Percentiles rank a stretch among this genome's conserved stretches.
Evolutionary conservation across 768 basidiomycete species (phyloP).

Genomic region (Suillus tomentosus): DNA sequence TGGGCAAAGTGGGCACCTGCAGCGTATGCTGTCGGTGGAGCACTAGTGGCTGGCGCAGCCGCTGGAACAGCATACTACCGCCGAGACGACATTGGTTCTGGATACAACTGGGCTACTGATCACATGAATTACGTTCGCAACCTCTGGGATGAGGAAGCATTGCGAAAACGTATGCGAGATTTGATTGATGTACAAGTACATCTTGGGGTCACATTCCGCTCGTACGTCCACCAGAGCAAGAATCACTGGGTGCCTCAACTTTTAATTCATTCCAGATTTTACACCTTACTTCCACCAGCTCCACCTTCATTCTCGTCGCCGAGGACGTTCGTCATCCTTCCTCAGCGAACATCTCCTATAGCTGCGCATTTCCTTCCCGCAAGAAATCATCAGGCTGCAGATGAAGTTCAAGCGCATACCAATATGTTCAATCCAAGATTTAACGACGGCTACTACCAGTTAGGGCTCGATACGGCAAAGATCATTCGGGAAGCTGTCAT

Average conservation of each 20-base stretch:
- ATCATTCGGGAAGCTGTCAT: constrained; percentile 60
- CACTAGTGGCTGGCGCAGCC: constrained; percentile 78
- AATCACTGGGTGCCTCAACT: constrained; percentile 7
- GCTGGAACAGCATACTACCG: constrained; percentile 84
- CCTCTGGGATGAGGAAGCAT: constrained; percentile 75
- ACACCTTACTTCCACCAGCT: constrained; percentile 72
- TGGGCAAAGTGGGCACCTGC: constrained; percentile 73
- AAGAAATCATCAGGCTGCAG: constrained; percentile 64
- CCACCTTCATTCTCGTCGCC: constrained; percentile 55
- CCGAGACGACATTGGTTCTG: constrained; percentile 69
- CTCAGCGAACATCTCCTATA: constrained; percentile 48
- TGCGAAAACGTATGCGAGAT: constrained; percentile 61
- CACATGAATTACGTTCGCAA: constrained; percentile 89
- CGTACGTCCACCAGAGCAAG: constrained; percentile 46
- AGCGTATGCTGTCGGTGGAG: constrained; percentile 71
- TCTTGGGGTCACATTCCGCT: constrained; percentile 69
- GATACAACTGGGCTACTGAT: constrained; percentile 77
- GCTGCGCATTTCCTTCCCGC: constrained; percentile 61
- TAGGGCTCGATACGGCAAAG: constrained; percentile 70
- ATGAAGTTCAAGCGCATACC: constrained; percentile 85
- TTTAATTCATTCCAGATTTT: constrained; percentile 56
- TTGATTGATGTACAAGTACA: constrained; percentile 62
- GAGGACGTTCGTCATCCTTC: constrained; percentile 81
- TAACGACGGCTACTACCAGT: constrained; percentile 89
- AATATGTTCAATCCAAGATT: constrained; percentile 82